Evolutionary conservation across 441 rosid species (phyloP), one percentile per base, ranked within the genome.

Genomic region (Erodium trifolium): DNA sequence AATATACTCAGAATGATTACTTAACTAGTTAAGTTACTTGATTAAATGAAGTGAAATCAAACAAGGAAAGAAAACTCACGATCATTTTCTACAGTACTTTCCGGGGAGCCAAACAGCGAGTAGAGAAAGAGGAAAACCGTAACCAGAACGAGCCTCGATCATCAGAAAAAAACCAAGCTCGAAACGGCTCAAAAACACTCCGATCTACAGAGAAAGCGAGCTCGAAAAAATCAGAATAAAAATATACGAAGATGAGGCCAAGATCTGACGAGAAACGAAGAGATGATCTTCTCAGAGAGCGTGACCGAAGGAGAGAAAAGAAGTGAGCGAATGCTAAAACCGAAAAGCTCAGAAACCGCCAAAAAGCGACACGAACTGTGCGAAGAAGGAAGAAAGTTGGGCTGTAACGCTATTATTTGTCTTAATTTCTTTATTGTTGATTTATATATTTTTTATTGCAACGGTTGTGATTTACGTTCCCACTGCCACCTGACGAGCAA

Each of bases 291-390:
- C 60, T 34, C 2, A 34, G 17, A 53, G 19, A n/a, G 60, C 13
- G 60, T 23, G 27, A 5, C 37, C 17, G 62, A 17, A 5, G 27
- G 27, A 17, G 60, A 55, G 62, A 55, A 13, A 55, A 23, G 5
- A 17, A 55, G 62, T 11, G 57, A 49, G 57, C 17, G 57, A 49
- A n/a, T 49, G 57, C 11, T 49, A 9, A 55, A 55, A 55, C 62
- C 27, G 62, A 55, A 55, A 55, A 55, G 62, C 62, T 55, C 62
- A 55, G 62, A 55, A 55, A 23, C 62, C 62, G 62, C 62, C 62
- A 55, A 55, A 49, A 55, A 55, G 62, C 62, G 62, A 55, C 62
- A 17, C 62, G 27, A 55, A 55, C 10, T 49, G 17, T 49, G 57
- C 62, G 14, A 8, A 8, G 4, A 55, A 18, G 62, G 13, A 49